Conservation (phyloP, 148 eudicot genomes). For the Chenopodium quinoa region DNA sequence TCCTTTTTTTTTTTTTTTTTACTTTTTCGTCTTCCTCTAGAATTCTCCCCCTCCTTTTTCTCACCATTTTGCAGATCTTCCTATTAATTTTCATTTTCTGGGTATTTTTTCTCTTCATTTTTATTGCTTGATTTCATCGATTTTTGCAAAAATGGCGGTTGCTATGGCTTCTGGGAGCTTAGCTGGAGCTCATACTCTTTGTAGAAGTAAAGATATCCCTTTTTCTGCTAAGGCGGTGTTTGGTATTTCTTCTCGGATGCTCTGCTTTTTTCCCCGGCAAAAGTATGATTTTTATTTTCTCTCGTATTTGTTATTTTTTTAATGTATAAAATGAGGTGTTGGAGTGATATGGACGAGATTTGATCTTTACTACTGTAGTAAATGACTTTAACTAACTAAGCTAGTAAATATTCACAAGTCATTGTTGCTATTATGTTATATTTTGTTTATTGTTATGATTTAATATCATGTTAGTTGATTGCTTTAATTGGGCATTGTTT, state of each 20-base stretch:
- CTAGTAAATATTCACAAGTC: too few species aligned
- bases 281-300: conserved; percentile 35
- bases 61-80: conserved; percentile 22
- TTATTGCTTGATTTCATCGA: background rate
- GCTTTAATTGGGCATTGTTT: background rate
- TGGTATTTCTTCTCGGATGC: conserved; percentile 41
- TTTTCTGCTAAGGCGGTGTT: conserved; percentile 35
- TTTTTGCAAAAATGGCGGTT: conserved; percentile 47
- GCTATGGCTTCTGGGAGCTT: conserved; percentile 68
- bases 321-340: too few species aligned
- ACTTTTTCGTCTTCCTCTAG: background rate
- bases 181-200: conserved; percentile 40
- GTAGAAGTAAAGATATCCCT: conserved; percentile 36
- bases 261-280: conserved; percentile 37
- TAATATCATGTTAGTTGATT: background rate
- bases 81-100: background rate
- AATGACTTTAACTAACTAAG: too few species aligned
- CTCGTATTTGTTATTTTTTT: background rate
- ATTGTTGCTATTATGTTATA: background rate
- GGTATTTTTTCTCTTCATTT: background rate
- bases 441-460: conserved; percentile 2
- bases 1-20: background rate
- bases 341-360: too few species aligned
- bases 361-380: too few species aligned
- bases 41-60: background rate